Evolutionary conservation across 208 protist species (phyloP).

Genomic region (Acanthamoeba lenticulata): DNA sequence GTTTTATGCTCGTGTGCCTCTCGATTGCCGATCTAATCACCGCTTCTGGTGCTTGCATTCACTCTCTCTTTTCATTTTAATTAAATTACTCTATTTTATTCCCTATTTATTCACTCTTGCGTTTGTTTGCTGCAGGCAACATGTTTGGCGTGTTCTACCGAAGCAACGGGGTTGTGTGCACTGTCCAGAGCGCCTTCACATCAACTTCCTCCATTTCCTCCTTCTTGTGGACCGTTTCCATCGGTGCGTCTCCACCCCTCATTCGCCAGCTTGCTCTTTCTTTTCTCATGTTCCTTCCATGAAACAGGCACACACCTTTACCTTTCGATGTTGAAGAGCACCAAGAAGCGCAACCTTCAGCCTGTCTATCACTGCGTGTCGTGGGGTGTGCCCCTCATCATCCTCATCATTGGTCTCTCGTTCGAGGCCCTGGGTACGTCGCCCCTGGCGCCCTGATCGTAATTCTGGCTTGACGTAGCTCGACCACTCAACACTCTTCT

Average conservation of each 20-base stretch:
- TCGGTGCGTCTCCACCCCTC: not conserved
- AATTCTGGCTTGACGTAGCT: too few relatives aligned
- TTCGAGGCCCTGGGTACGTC: not conserved
- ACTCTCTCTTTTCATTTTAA: not conserved
- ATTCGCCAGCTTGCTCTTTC: not conserved
- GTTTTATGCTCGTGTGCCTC: constrained; percentile 60
- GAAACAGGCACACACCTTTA: constrained; percentile 13
- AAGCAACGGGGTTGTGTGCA: not conserved
- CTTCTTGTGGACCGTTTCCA: constrained; percentile 53
- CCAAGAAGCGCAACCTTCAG: constrained; percentile 27
- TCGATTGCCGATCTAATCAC: constrained; percentile 42
- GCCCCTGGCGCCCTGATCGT: not conserved
- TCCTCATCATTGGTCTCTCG: constrained; percentile 4
- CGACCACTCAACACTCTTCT: too few relatives aligned
- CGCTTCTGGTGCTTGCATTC: not conserved
- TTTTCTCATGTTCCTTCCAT: not conserved
- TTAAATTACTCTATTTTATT: not conserved
- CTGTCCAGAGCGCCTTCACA: constrained; percentile 23
- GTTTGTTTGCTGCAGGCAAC: not conserved
- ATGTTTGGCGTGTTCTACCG: not conserved
- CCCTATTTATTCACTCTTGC: not conserved
- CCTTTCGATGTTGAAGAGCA: constrained; percentile 30
- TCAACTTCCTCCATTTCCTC: constrained; percentile 6
- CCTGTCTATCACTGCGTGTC: not conserved
- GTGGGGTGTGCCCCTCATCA: constrained; percentile 18